Base-by-base conservation (phyloP, 371 early-diverging fungal species). In the Mortierella sp. region DNA sequence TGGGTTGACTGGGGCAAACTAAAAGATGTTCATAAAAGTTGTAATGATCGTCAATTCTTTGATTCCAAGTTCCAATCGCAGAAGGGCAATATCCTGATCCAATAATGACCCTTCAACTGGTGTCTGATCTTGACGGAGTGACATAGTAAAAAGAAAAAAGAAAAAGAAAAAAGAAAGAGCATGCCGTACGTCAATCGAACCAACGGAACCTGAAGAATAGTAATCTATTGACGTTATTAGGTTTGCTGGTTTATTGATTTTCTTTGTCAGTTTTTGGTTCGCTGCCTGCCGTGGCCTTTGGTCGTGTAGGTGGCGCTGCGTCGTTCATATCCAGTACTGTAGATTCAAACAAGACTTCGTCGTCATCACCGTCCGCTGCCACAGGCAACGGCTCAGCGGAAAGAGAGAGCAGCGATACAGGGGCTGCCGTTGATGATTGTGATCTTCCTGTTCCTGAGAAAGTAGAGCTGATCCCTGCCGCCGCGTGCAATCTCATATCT, bases 1-100 rank as follows among this genome's bases (percentile, higher is more conserved):
- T 58, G 99, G 99, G 86, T 99, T 99, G 65, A 97, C 95, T 33
- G 97, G 97, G 57, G 90, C 90, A 87, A 96, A 96, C 92, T 95
- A 88, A 45, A 47, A 50, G 43, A 43, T 43, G 43, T 43, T 43
- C 43, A 43, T 43, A 50, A 50, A 50, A 50, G n/a, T 13, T 13
- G 16, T 13, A 50, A 11, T 21, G 21, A 50, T 50, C 16, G 50
- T 15, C 50, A 50, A 50, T 50, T n/a, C 6, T 50, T 50, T n/a
- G 8, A n/a, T 45, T 16, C 4, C 45, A 50, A 11, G 16, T 19
- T n/a, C 6, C 50, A n/a, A 50, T n/a, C 16, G 50, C n/a, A 16
- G 16, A n/a, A 50, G 28, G 13, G 43, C 43, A 43, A 13, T 19
- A n/a, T 50, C n/a, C 21, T 21, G 50, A 21, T 50, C 50, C 50